These are phyloP conservation scores for Paecilomyces fulvus DNA, from an alignment of 2,329 filamentous ascomycete species.

Conservation along the genomic window DNA sequence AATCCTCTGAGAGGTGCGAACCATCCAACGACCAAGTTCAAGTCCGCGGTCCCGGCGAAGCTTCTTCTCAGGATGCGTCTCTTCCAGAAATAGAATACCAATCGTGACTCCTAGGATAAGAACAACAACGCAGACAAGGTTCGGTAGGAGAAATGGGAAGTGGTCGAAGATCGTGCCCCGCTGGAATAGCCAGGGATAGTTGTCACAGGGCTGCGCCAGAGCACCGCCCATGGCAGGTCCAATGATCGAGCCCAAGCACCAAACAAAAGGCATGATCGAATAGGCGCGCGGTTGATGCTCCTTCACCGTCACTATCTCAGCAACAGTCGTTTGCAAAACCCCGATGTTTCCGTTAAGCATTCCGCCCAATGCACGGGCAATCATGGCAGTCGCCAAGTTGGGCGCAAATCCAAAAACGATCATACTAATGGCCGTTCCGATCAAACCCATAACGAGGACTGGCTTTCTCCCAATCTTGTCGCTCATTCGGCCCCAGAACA, in stretches of 20 bases:
- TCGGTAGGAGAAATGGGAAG: conserved; percentile 86
- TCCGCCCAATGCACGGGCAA: conserved; percentile 82
- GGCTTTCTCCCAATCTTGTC: conserved; percentile 90
- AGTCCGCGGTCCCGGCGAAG: conserved; percentile 65
- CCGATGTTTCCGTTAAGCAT: conserved; percentile 95
- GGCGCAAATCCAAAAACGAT: conserved; percentile 84
- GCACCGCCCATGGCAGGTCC: conserved; percentile 87
- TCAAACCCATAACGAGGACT: conserved; percentile 78
- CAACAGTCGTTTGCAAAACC: conserved; percentile 89
- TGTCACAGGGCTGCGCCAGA: conserved; percentile 76
- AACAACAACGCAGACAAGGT: conserved; percentile 77
- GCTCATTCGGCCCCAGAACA: conserved; percentile 88
- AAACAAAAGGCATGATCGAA: conserved; percentile 96
- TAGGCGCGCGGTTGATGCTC: conserved; percentile 92
- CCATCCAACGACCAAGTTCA: conserved; percentile 66
- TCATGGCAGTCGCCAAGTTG: conserved; percentile 70
- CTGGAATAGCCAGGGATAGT: conserved; percentile 66
- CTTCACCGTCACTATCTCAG: conserved; percentile 85
- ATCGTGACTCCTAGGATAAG: conserved; percentile 67
- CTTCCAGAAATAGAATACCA: conserved; percentile 81
- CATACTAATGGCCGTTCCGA: conserved; percentile 88
- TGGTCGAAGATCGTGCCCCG: conserved; percentile 69
- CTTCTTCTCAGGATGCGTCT: conserved; percentile 83
- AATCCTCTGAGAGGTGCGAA: conserved; percentile 26
- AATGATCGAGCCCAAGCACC: conserved; percentile 93